A percentile compares a stretch with the other conserved stretches of the same genome.
These are phyloP conservation scores for Mediolabrus comicus DNA, from an alignment of 108 stramenopile genomes.

Conservation along the genomic window DNA sequence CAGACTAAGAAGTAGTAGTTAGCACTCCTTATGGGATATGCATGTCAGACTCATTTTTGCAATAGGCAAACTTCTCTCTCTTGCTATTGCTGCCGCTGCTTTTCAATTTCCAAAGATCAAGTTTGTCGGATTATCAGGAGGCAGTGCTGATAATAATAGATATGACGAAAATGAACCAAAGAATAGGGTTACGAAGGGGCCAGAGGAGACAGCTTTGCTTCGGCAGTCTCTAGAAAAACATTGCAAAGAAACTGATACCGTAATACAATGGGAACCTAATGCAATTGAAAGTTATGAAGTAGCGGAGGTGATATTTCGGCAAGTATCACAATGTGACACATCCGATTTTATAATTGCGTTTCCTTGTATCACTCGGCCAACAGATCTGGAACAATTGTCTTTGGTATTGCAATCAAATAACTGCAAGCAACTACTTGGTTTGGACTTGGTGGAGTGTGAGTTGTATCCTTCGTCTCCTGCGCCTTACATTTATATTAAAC, in stretches of 20 bases:
- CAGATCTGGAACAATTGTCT: slow-evolving; percentile 20
- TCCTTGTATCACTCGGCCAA: slow-evolving; percentile 26
- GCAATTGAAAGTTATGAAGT: slow-evolving; percentile 29
- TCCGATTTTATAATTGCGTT: not conserved
- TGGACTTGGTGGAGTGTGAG: slow-evolving; percentile 28
- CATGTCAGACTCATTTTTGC: not conserved
- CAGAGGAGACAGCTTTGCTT: slow-evolving; percentile 14
- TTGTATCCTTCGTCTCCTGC: slow-evolving; percentile 34
- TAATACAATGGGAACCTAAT: slow-evolving; percentile 31
- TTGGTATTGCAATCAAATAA: slow-evolving; percentile 28
- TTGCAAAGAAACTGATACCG: not conserved
- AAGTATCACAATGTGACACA: slow-evolving; percentile 4
- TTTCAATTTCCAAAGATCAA: slow-evolving; percentile 40
- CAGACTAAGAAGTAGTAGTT: too few species aligned
- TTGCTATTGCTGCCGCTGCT: not conserved
- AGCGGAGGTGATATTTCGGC: slow-evolving; percentile 20
- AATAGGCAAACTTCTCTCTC: not conserved
- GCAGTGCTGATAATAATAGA: not conserved
- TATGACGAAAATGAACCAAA: slow-evolving; percentile 5
- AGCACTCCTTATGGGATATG: too few species aligned
- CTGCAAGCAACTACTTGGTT: slow-evolving; percentile 40
- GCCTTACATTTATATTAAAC: slow-evolving; percentile 1
- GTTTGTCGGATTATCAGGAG: slow-evolving; percentile 20
- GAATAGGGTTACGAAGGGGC: slow-evolving; percentile 12
- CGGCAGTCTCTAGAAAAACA: slow-evolving; percentile 14